Evolutionary conservation across 2,329 filamentous ascomycete species (phyloP), one percentile per base, ranked within the genome.

Genomic region (Penicillium sp.): DNA sequence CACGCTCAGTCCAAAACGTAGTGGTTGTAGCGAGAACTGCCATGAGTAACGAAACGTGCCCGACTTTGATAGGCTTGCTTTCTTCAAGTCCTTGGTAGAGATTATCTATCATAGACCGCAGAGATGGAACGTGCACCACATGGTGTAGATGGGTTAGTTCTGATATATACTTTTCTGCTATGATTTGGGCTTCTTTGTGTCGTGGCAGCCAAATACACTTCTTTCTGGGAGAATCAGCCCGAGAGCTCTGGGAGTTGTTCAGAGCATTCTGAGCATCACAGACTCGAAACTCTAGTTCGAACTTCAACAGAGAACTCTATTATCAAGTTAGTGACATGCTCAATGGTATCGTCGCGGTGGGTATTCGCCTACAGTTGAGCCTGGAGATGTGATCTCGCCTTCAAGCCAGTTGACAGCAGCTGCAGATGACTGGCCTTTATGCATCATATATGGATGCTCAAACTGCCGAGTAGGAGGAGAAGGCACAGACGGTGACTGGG

Each of bases 61-160:
- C 67, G 8, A 62, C 48, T 7, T 64, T 62, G 11, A 70, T 50
- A 2, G 57, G 57, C 3, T 48, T 55, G 36, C 59, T 59, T 9
- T 60, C 45, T 10, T 50, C 50, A 4, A 70, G 41, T 16, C 58
- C 52, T n/a, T 54, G 24, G 50, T 75, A 75, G 5, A 69, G 50
- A 1, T 67, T 57, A 21, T 71, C 63, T 5, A 74, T 41, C 13
- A 67, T 27, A 6, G 50, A 24, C 14, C 59, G 59, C 6, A 73
- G 50, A 0, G 68, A 67, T 3, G 69, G 72, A 5, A 34, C 46
- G 44, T 74, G 71, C 1, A 71, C 53, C 21, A 76, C 61, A 51
- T 75, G 72, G 32, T 74, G 68, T 27, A 73, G 56, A 45, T 66
- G 69, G 8, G 65, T 69, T 22, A 74, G 56, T 13, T 72, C 61